Evolutionary conservation across 495 filamentous ascomycete genomes (phyloP).

Genomic region (Aspergillus nanangensis): DNA sequence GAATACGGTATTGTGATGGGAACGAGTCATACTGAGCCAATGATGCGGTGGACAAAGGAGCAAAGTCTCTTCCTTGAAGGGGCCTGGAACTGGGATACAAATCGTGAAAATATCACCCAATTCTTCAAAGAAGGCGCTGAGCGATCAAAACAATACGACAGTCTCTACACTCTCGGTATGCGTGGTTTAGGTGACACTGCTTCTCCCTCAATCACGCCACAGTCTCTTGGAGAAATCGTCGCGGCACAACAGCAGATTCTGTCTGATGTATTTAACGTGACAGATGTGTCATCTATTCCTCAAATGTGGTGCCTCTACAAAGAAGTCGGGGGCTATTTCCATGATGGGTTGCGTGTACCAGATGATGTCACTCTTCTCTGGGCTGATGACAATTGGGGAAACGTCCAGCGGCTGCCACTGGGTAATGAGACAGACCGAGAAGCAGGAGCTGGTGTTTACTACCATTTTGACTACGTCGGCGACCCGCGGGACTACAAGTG

Average conservation of each 20-base stretch:
- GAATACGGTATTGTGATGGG: constrained; percentile 70
- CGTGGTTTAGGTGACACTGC: constrained; percentile 64
- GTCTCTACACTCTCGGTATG: constrained; percentile 69
- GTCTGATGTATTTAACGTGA: constrained; percentile 46
- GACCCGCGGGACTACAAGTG: constrained; percentile 26
- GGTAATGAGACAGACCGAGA: constrained; percentile 53
- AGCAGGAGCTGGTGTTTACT: constrained; percentile 72
- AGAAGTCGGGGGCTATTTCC: constrained; percentile 65
- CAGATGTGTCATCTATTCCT: constrained; percentile 52
- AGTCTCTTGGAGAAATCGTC: constrained; percentile 56
- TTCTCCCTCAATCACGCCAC: constrained; percentile 52
- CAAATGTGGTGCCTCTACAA: constrained; percentile 74
- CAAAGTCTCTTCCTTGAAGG: constrained; percentile 55
- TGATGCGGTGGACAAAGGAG: constrained; percentile 70
- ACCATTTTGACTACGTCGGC: constrained; percentile 62
- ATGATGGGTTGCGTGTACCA: constrained; percentile 59
- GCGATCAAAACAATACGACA: constrained; percentile 60
- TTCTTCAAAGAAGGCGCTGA: constrained; percentile 66
- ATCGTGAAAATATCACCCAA: constrained; percentile 57
- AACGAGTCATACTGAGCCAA: constrained; percentile 69
- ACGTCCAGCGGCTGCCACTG: constrained; percentile 61
- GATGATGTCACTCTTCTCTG: constrained; percentile 72
- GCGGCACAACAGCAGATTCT: constrained; percentile 54
- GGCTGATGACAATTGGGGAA: constrained; percentile 75
- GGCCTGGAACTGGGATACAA: constrained; percentile 61